Evolutionary conservation across 2,329 filamentous ascomycete genomes (phyloP), one percentile per base, ranked within the genome.

Genomic region (Neonectria magnoliae): DNA sequence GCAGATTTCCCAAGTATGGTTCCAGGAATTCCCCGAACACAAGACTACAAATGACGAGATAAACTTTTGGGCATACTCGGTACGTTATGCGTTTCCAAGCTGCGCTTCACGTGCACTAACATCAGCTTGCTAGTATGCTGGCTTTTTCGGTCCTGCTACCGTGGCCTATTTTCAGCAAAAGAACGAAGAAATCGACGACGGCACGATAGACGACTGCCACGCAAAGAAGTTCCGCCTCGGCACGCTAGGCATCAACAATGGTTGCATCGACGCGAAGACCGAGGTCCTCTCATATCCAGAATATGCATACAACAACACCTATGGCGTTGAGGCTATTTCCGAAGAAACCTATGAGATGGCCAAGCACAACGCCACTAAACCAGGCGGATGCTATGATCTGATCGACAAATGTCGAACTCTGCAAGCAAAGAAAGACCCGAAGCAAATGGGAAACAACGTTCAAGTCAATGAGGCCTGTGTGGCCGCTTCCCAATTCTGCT

Each of bases 201-300:
- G 59, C 7, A 62, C 66, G 0, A 47, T 61, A 0, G 16, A 57
- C 1, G 64, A 67, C 7, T 81, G 82, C 16, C 74, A 76, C 2
- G 85, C 83, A 53, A 85, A 86, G 1, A 75, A 80, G 0, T 67
- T 87, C 2, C 75, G 84, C 1, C 80, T 93, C 4, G 81, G 81
- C 5, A 86, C 89, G 0, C 77, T 93, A 0, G 90, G 90, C 25
- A 88, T 93, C 60, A 81, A 91, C 53, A 91, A 93, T 74, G 90
- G 89, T 4, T 85, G 88, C 60, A 80, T 93, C 20, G 91, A 93
- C 71, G 81, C 85, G 56, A 73, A 87, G 5, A 81, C 88, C 1
- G 87, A 92, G 77, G 81, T 80, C 2, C 82, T 83, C 2, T 85
- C 78, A 64, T 88, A 84, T 64, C 82, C 86, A 0, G 72, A 77